Evolutionary conservation across 164 flowering plant genomes (phyloP).

Genomic region (Sedum album): DNA sequence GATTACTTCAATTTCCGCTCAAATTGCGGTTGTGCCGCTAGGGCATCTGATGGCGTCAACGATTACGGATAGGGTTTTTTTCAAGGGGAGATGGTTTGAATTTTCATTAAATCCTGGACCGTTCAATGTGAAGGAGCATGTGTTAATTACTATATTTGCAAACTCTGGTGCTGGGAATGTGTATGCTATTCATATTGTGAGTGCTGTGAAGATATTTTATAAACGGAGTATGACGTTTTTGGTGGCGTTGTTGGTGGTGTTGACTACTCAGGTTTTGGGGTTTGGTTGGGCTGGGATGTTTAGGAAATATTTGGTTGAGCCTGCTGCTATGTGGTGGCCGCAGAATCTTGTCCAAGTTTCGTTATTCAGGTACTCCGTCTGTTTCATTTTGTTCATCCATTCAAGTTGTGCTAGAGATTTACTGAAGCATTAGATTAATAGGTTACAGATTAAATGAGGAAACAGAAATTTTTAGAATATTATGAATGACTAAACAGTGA

Average conservation of each 20-base stretch:
- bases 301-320: conserved; percentile 43
- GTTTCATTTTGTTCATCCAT: too few relatives aligned
- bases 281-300: conserved; percentile 59
- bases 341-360: conserved; percentile 49
- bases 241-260: conserved; percentile 29
- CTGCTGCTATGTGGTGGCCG: conserved; percentile 65
- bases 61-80: conserved; percentile 25
- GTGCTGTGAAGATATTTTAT: conserved; percentile 42
- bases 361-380: conserved; percentile 33
- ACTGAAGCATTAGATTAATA: too few relatives aligned
- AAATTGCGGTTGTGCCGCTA: conserved; percentile 33
- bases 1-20: conserved; percentile 30
- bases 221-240: conserved; percentile 26
- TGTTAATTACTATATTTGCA: conserved; percentile 54
- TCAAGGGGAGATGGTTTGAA: conserved; percentile 21
- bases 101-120: conserved; percentile 38
- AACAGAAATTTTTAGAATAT: too few relatives aligned
- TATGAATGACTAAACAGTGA: too few relatives aligned
- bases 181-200: conserved; percentile 46
- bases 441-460: too few relatives aligned
- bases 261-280: conserved; percentile 53
- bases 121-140: conserved; percentile 50
- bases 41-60: conserved; percentile 31
- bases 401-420: too few relatives aligned
- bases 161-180: conserved; percentile 45